These are phyloP conservation scores for Pichia sp. DNA, from an alignment of 1,139 yeast genomes.

Conservation along the genomic window DNA sequence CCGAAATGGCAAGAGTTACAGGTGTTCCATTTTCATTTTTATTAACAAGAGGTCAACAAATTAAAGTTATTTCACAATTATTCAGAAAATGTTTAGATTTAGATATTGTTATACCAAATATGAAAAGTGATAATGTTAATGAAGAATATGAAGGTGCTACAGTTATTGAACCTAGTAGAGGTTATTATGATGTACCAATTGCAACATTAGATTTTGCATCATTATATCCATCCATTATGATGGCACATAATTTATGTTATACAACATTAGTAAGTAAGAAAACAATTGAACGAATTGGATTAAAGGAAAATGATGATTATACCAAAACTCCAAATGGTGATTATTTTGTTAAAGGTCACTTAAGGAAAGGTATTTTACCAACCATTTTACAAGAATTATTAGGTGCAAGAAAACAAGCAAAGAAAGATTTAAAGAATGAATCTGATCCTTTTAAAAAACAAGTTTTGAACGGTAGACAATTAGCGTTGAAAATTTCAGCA, in stretches of 20 bases:
- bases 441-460: constrained; percentile 91
- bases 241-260: constrained; percentile 97
- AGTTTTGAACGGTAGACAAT: constrained; percentile 93
- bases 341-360: constrained; percentile 67
- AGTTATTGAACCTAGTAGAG: constrained; percentile 92
- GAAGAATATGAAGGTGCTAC: constrained; percentile 99
- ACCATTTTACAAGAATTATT: constrained; percentile 84
- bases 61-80: constrained; percentile 91
- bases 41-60: constrained; percentile 90
- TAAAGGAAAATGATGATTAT: constrained; percentile 71
- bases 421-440: constrained; percentile 82
- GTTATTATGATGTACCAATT: constrained; percentile 94
- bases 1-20: constrained; percentile 99
- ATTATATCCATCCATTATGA: constrained; percentile 96
- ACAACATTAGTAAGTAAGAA: constrained; percentile 73
- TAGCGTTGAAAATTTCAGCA: constrained; percentile 94
- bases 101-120: constrained; percentile 83
- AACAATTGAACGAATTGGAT: constrained; percentile 57
- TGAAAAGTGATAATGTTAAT: constrained; percentile 72
- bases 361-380: constrained; percentile 83
- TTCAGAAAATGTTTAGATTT: constrained; percentile 85
- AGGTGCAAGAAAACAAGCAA: constrained; percentile 89
- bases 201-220: constrained; percentile 98
- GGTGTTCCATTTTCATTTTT: constrained; percentile 96
- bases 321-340: constrained; percentile 89